Base-by-base conservation (phyloP, 2,329 filamentous ascomycete species). In the Cladophialophora yegresii region DNA sequence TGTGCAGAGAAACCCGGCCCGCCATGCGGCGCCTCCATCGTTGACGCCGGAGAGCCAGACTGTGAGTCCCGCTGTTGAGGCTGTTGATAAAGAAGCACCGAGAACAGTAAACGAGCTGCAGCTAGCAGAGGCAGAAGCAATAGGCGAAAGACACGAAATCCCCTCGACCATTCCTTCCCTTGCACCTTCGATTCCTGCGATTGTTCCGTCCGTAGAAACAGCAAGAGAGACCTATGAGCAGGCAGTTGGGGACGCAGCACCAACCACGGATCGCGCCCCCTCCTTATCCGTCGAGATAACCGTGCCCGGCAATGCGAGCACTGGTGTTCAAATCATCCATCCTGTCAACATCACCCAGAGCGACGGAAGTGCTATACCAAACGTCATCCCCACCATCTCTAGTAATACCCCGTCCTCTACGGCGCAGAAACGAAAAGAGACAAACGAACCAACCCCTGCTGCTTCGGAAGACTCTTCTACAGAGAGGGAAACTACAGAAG, bases 21-120 rank as follows among this genome's bases (percentile, higher is more conserved):
- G 87, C 72, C 81, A 83, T 64, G 79, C 82, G 66, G 79, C 80
- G 68, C 77, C 79, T 61, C 75, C 79, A 64, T 72, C 74, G 73
- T 77, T 63, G 68, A 71, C 54, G 40, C 72, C 62, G 26, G 65
- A 70, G 33, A 66, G 57, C 47, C 58, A 51, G 54, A 57, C 65
- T 22, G 33, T 55, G 50, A 66, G 63, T 59, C 63, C 65, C 47
- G 54, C 12, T 45, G 32, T 59, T 57, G 63, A 64, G 13, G 30
- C 53, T 33, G 56, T 60, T 51, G 61, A 64, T 9, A 23, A 62
- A 30, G 16, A 26, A 50, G 10, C 55, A 26, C 22, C 50, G 26
- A 53, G 40, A 54, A 60, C 66, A 32, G 61, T 57, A 45, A 23
- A 32, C 33, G 57, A 50, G 20, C n/a, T 32, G 53, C 51, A 57